Percentiles rank a stretch among this genome's conserved stretches.
phyloP scores from a whole-genome alignment of 805 yeast genomes.

The Yamadazyma laniorum region DNA sequence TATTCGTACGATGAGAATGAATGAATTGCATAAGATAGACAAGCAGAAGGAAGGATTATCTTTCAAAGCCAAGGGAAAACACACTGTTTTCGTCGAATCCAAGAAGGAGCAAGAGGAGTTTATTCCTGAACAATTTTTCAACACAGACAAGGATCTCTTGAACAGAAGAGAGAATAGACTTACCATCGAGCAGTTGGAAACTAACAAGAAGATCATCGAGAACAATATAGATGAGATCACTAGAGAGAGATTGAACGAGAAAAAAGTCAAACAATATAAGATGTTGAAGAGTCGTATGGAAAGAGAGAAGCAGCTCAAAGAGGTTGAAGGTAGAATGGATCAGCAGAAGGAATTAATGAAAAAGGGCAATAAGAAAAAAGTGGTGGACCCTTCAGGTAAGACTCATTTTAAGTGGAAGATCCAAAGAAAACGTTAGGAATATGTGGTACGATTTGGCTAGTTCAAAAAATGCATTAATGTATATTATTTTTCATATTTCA shows the following conservation, averaged over 20 bases:
- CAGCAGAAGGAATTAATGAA: constrained; percentile 81
- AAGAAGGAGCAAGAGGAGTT: constrained; percentile 55
- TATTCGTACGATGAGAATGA: constrained; percentile 69
- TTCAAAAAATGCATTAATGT: background rate
- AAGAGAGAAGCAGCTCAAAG: constrained; percentile 64
- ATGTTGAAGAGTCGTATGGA: constrained; percentile 63
- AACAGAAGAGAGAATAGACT: constrained; percentile 70
- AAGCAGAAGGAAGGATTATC: constrained; percentile 49
- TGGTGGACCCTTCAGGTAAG: constrained; percentile 63
- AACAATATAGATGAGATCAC: constrained; percentile 24
- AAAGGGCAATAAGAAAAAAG: constrained; percentile 81
- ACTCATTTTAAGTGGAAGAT: constrained; percentile 82
- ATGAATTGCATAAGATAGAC: constrained; percentile 64
- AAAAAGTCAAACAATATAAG: constrained; percentile 60
- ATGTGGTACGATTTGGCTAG: background rate
- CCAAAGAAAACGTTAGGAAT: constrained; percentile 54
- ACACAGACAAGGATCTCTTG: constrained; percentile 66
- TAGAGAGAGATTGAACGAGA: constrained; percentile 41
- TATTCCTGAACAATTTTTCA: constrained; percentile 62
- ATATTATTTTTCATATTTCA: too few species aligned
- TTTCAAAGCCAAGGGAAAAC: constrained; percentile 65
- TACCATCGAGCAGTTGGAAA: constrained; percentile 56
- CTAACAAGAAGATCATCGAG: constrained; percentile 29
- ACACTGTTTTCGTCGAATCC: constrained; percentile 80
- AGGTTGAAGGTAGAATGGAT: constrained; percentile 71